Percentiles rank a stretch among this genome's conserved stretches.
Evolutionary conservation across 257 asterid species (phyloP).

Genomic region (Solanum clarkiae): DNA sequence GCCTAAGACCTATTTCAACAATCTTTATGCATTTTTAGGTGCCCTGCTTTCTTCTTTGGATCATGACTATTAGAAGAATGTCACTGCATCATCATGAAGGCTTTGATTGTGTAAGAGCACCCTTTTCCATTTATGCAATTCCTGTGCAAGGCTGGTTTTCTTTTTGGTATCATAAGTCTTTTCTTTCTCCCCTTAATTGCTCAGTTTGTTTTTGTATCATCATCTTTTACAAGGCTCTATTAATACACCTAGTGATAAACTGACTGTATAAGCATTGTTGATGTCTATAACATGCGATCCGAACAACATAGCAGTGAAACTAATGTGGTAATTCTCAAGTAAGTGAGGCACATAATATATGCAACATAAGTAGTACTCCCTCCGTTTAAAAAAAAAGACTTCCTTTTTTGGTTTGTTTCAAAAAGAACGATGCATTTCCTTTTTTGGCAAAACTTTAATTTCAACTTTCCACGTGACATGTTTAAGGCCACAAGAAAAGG

Average conservation of each 20-base stretch:
- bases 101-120: conserved; percentile 74
- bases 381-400: no score
- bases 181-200: background rate
- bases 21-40: conserved; percentile 6
- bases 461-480: no score
- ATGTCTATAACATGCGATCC: background rate
- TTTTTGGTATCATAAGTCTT: background rate
- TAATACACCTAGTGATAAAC: background rate
- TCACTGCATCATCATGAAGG: conserved; percentile 80
- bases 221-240: background rate
- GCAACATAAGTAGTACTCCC: background rate
- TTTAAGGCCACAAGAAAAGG: no score
- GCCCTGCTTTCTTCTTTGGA: conserved; percentile 69
- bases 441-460: no score
- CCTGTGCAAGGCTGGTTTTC: background rate
- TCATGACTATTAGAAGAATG: conserved; percentile 72
- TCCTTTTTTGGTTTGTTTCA: no score
- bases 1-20: background rate
- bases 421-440: no score
- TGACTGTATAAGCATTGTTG: background rate
- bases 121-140: background rate
- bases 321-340: background rate
- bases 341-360: background rate
- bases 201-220: background rate
- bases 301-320: background rate